These are phyloP conservation scores for Lipomyces japonicus DNA, from an alignment of 805 yeast genomes.

Conservation along the genomic window DNA sequence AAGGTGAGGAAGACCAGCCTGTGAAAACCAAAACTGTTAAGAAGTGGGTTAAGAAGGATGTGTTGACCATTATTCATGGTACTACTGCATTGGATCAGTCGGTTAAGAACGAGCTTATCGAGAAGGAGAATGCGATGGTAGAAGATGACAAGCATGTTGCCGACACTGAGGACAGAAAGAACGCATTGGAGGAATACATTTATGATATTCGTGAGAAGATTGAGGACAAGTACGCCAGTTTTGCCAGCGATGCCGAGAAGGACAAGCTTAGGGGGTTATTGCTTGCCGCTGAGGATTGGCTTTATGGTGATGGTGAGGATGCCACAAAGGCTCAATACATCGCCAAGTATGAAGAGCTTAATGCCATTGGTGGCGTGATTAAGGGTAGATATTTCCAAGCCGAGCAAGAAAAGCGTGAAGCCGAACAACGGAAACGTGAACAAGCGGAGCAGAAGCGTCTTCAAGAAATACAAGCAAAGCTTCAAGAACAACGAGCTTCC, in stretches of 20 bases:
- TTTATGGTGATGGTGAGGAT: slow-evolving; percentile 96
- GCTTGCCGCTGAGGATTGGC: slow-evolving; percentile 92
- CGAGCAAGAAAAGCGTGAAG: slow-evolving; percentile 85
- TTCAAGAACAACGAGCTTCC: slow-evolving; percentile 38
- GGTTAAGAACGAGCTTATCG: slow-evolving; percentile 61
- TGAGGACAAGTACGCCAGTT: slow-evolving; percentile 83
- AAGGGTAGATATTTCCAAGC: slow-evolving; percentile 92
- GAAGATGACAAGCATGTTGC: slow-evolving; percentile 94
- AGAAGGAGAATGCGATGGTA: slow-evolving; percentile 78
- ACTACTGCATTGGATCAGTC: slow-evolving; percentile 58
- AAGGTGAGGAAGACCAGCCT: slow-evolving; percentile 46
- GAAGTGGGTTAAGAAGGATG: slow-evolving; percentile 89
- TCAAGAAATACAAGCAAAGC: slow-evolving; percentile 65
- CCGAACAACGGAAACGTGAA: slow-evolving; percentile 82
- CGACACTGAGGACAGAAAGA: slow-evolving; percentile 98
- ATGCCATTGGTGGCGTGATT: slow-evolving; percentile 89
- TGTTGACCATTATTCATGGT: slow-evolving; percentile 56
- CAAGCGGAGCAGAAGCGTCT: slow-evolving; percentile 79
- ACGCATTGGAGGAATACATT: slow-evolving; percentile 96
- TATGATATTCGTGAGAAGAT: slow-evolving; percentile 95
- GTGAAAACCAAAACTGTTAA: slow-evolving; percentile 87
- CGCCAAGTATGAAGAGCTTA: slow-evolving; percentile 96
- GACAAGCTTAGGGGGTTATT: slow-evolving; percentile 66
- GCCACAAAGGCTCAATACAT: slow-evolving; percentile 93
- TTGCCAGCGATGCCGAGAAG: slow-evolving; percentile 91